Evolutionary conservation across 768 basidiomycete species (phyloP).

Genomic region (Amanita thiersii): DNA sequence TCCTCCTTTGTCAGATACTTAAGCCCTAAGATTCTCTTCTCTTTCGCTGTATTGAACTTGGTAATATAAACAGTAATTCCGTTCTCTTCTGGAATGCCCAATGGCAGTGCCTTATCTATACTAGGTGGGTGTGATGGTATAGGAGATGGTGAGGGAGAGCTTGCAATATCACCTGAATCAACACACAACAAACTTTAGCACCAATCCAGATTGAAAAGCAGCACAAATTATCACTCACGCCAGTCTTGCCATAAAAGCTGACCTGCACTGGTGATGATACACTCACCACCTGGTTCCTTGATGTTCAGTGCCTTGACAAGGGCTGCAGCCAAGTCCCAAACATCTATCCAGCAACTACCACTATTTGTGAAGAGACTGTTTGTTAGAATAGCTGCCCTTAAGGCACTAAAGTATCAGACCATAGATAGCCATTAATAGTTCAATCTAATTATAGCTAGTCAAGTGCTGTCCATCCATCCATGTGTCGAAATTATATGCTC

Average conservation of each 20-base stretch:
- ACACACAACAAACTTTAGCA: not conserved
- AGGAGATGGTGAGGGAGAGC: conserved; percentile 17
- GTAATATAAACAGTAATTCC: not conserved
- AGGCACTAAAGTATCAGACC: no score
- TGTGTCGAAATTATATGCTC: no score
- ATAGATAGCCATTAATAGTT: no score
- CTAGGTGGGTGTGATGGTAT: no score
- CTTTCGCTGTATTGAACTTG: not conserved
- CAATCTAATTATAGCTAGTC: no score
- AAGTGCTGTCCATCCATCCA: no score
- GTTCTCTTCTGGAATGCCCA: not conserved
- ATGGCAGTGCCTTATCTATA: conserved; percentile 21
- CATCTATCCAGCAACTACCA: conserved; percentile 36
- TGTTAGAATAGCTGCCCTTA: no score
- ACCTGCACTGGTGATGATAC: conserved; percentile 47
- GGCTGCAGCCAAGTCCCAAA: conserved; percentile 44
- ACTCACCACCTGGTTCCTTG: conserved; percentile 31
- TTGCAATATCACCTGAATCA: conserved; percentile 25
- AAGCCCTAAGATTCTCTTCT: not conserved
- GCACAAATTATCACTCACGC: conserved; percentile 16
- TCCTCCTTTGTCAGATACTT: conserved; percentile 11
- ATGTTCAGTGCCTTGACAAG: conserved; percentile 39
- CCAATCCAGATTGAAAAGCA: not conserved
- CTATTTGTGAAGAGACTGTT: conserved; percentile 13
- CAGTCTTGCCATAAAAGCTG: conserved; percentile 29